These are phyloP conservation scores for Beauveria rudraprayagi DNA, from an alignment of 2,329 filamentous ascomycete species.

Conservation along the genomic window DNA sequence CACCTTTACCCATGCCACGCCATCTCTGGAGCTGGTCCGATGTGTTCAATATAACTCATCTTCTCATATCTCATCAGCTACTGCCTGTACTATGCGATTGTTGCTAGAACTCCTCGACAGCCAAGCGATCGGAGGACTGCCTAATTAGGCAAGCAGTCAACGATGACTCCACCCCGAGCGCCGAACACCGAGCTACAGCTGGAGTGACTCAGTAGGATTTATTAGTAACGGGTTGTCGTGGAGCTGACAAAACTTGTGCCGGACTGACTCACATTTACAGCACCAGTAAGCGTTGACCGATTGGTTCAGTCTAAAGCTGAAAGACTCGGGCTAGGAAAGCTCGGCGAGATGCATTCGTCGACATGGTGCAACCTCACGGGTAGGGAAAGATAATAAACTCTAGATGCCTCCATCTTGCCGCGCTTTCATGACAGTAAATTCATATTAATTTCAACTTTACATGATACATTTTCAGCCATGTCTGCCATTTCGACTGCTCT, in stretches of 20 bases:
- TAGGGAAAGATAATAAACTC: neutral
- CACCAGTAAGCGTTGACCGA: no score
- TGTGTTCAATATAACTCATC: no score
- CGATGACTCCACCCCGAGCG: neutral
- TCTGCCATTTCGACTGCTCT: conserved; percentile 5
- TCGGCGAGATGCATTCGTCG: neutral
- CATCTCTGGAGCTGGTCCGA: no score
- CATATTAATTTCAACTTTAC: neutral
- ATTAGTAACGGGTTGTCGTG: neutral
- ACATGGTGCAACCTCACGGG: no score
- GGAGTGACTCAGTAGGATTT: neutral
- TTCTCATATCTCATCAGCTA: no score
- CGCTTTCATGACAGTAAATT: neutral
- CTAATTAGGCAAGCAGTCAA: neutral
- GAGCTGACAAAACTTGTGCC: neutral
- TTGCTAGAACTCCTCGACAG: no score
- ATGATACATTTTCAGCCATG: neutral
- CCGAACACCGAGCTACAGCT: neutral
- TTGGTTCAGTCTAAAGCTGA: neutral
- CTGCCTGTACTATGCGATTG: no score
- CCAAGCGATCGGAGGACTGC: neutral
- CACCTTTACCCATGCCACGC: no score
- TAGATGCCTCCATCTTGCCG: neutral
- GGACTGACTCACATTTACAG: neutral
- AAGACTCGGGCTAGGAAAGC: no score